Base-by-base conservation (phyloP, 805 yeast species). In the Cyberlindnera veronae region DNA sequence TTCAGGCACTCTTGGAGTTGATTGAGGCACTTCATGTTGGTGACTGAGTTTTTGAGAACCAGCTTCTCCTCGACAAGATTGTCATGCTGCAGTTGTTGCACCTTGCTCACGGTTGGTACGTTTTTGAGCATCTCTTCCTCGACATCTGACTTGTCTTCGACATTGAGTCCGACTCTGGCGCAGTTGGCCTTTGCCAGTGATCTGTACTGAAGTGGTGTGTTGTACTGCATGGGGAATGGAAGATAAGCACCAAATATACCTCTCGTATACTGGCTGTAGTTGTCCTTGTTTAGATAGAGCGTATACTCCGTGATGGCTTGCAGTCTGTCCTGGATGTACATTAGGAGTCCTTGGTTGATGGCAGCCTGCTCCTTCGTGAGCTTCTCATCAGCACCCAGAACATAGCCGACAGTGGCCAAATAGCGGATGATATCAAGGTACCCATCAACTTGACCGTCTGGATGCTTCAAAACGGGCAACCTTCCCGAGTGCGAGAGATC, bases 201-300 rank as follows among this genome's bases (percentile, higher is more conserved):
- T 49, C 68, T 69, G 41, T 68, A 66, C 30, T 61, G 64, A 28
- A 77, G 47, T 1, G 90, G 89, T 17, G 81, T 77, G 45, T 75
- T 76, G 55, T 82, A 83, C 73, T 82, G 85, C 74, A 81, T 71
- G 9, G 90, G 91, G 63, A 83, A 84, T 6, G 85, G 82, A 15
- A 82, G 59, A 41, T 76, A 70, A 4, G 63, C 50, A 32, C 68
- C 64, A 54, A 81, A 81, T 14, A 72, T 51, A 17, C 72, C 72
- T 45, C 86, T 67, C 4, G 88, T 75, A 49, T 71, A 79, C 11
- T 65, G 57, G 43, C 77, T 83, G 58, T 81, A 84, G 56, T 84
- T 83, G 14, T 58, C 61, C 20, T 71, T 67, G 50, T 79, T 74
- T 33, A 80, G 60, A 49, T 74, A 81, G 26, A 79, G 58, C 36